Conservation (phyloP, 129 eudicot genomes). For the Logfia minima region DNA sequence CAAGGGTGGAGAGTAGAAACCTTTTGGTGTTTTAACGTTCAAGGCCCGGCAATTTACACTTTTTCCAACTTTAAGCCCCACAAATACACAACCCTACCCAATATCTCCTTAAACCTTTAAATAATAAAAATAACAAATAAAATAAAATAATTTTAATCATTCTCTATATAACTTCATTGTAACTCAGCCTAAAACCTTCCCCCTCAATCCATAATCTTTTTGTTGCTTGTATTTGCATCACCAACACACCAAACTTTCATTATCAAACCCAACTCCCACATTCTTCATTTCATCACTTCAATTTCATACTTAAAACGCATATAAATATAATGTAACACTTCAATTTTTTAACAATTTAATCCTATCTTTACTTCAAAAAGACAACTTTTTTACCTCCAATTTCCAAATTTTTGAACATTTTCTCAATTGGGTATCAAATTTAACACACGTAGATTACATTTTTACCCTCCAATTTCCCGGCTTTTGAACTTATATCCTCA, state of each 20-base stretch:
- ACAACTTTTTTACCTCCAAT: not conserved
- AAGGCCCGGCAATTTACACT: conserved; percentile 69
- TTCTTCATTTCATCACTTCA: conserved; percentile 27
- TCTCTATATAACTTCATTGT: conserved; percentile 55
- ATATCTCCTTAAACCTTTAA: not conserved
- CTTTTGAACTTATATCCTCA: conserved; percentile 7
- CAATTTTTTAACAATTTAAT: not conserved
- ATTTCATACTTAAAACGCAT: conserved; percentile 10
- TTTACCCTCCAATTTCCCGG: not conserved
- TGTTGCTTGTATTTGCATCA: conserved; percentile 39
- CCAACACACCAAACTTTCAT: conserved; percentile 43
- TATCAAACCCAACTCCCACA: conserved; percentile 35
- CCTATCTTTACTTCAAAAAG: not conserved
- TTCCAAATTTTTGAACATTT: not conserved
- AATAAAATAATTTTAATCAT: not conserved
- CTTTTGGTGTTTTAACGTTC: conserved; percentile 56
- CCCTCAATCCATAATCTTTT: conserved; percentile 30
- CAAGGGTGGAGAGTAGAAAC: conserved; percentile 19
- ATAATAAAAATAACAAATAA: not conserved
- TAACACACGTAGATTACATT: not conserved
- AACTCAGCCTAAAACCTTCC: conserved; percentile 41
- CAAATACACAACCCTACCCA: not conserved
- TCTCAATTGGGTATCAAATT: not conserved
- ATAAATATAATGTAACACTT: conserved; percentile 25
- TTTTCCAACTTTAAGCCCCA: conserved; percentile 28